Evolutionary conservation across 2,329 filamentous ascomycete species (phyloP), one percentile per base, ranked within the genome.

Genomic region (Exophiala aquamarina): DNA sequence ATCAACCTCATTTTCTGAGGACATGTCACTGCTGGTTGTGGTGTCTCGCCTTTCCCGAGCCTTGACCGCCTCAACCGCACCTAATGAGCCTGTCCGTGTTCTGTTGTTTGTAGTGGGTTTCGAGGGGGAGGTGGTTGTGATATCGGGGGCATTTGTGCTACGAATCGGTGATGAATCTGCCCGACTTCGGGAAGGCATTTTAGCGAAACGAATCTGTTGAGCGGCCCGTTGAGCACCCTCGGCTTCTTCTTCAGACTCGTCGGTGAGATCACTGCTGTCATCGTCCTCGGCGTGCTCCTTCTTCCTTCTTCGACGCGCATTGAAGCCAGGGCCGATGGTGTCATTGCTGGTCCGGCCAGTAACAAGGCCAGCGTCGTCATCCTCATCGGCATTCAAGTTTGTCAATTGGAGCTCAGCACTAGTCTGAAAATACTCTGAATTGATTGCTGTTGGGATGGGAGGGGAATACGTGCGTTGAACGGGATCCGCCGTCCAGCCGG

Each of bases 171-270:
- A 96, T 1, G 91, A 96, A 9, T 89, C 92, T 19, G 91, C 88
- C 46, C 92, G 83, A 57, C 83, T 83, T 21, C 91, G 82, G 34
- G 95, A 79, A 1, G 93, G 92, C 88, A 96, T 92, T 70, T 97
- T 97, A 39, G 87, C 83, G 68, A 98, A 98, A 63, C 92, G 91
- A 65, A 97, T 95, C 66, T 94, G 89, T 64, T 94, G 89, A 2
- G 86, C 86, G 35, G 87, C 86, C 44, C 86, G 66, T 57, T 64
- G 62, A 35, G 56, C 57, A 31, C 61, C 63, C 17, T 81, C 76
- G 3, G 71, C 73, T 36, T 83, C 80, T 7, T 85, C 82, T 35
- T 85, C 82, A 61, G 80, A 84, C 53, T 84, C 80, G 58, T 84
- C 81, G 53, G 79, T 84, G 42, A 84, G 62, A 59, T 84, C 81